A percentile compares a stretch with the other conserved stretches of the same genome.
Conservation (phyloP, 2,329 filamentous ascomycete species). For the Arachnomyces sp. region DNA sequence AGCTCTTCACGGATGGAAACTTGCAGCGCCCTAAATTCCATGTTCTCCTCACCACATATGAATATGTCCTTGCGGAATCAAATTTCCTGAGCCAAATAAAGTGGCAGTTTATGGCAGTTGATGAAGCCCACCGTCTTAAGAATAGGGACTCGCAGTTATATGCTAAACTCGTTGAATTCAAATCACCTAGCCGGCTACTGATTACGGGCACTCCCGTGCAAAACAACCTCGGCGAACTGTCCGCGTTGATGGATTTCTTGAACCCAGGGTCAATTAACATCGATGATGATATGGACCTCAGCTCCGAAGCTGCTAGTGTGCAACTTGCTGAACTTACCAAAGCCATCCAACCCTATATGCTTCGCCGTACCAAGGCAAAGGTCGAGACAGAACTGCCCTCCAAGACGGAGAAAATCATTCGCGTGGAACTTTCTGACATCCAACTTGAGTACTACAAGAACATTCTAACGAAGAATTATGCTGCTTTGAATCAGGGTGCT, state of each 20-base stretch:
- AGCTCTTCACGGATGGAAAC: conserved; percentile 80
- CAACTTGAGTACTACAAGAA: conserved; percentile 99
- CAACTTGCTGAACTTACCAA: conserved; percentile 81
- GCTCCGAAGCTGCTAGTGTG: conserved; percentile 69
- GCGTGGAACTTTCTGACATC: conserved; percentile 91
- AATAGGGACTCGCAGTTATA: conserved; percentile 95
- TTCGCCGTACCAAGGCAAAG: conserved; percentile 92
- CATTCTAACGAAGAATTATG: conserved; percentile 92
- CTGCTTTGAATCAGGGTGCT: conserved; percentile 81
- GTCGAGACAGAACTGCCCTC: conserved; percentile 94
- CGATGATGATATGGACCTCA: conserved; percentile 83
- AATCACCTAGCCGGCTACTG: conserved; percentile 76
- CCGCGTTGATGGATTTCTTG: conserved; percentile 88
- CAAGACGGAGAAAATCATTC: conserved; percentile 98
- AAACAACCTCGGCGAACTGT: conserved; percentile 88
- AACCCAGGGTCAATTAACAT: conserved; percentile 92
- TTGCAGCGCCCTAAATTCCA: conserved; percentile 90
- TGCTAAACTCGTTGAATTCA: conserved; percentile 74
- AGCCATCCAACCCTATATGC: conserved; percentile 85
- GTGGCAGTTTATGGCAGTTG: conserved; percentile 94
- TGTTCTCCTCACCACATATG: conserved; percentile 94
- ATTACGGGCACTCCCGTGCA: conserved; percentile 98
- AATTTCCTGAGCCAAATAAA: conserved; percentile 82
- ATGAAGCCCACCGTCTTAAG: conserved; percentile 94
- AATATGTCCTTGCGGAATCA: conserved; percentile 84